Base-by-base conservation (phyloP, 2,329 filamentous ascomycete species). In the Rutstroemia sp. region DNA sequence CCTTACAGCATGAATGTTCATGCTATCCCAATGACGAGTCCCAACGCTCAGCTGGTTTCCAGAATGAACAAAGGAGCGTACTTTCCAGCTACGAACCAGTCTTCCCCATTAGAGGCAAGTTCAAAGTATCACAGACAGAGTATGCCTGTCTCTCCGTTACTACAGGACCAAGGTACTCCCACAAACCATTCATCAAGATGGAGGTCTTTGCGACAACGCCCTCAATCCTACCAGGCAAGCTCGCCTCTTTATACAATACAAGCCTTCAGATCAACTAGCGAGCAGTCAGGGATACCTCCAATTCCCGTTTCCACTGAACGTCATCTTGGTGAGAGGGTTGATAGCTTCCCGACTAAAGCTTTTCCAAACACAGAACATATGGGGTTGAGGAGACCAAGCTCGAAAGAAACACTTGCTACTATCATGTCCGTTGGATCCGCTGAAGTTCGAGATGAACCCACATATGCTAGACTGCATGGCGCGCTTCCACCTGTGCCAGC, bases 391-490 rank as follows among this genome's bases (percentile, higher is more conserved):
- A 60, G 52, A 38, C 53, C 50, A 46, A 51, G 39, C 53, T 61
- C 7, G 59, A 68, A 66, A 39, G 67, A 69, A 44, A 69, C 66
- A 9, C 52, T 68, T 16, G 61, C 58, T 0, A 69, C 65, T 3
- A 67, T 67, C 5, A 64, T 65, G 18, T 65, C 63, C 3, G 63
- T 68, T 37, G 66, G 63, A n/a, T 64, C 61, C 37, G 56, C 59
- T 2, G 65, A 69, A 50, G 46, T 59, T 8, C 56, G 62, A 23
- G 64, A 64, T 18, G 66, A 67, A 44, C 42, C 62, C 9, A 59
- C 57, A 49, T 60, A 64, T 45, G 57, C 55, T 8, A 55, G 61
- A 44, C 27, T 66, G 9, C 63, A 67, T 25, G 59, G 58, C 27
- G 57, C 60, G 18, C 51, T 66, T 16, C 65, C 65, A 16, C 54